A percentile compares a stretch with the other conserved stretches of the same genome.
Conservation (phyloP, 2,329 filamentous ascomycete species). For the Claviceps pusilla region DNA sequence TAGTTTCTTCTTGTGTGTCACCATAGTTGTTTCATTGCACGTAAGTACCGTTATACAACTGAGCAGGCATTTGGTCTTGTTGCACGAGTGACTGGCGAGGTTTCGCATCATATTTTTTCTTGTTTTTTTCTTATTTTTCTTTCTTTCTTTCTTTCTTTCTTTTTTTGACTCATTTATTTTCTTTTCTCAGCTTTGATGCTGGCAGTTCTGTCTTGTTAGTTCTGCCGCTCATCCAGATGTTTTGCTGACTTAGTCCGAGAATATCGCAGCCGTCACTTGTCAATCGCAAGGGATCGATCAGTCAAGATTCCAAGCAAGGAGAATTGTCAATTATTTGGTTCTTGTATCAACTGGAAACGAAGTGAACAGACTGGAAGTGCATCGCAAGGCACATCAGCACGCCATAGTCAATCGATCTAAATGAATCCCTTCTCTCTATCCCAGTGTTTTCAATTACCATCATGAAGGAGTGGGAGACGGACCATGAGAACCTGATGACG, state of each 20-base stretch:
- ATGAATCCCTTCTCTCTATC: not conserved
- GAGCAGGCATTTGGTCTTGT: not conserved
- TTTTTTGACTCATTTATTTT: not conserved
- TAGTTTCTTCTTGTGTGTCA: not conserved
- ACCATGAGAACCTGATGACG: conserved; percentile 42
- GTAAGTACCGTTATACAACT: not conserved
- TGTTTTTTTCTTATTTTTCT: not conserved
- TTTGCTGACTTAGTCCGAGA: not conserved
- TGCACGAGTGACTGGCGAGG: not conserved
- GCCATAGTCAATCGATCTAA: not conserved
- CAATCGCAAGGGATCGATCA: conserved; percentile 9
- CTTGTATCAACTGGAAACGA: not conserved
- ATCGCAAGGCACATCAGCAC: not conserved
- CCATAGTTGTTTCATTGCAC: not conserved
- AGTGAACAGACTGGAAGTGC: not conserved
- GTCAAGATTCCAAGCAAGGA: not conserved
- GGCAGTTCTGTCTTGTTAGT: not conserved
- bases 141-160: no score
- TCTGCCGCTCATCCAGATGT: not conserved
- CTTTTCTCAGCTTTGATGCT: not conserved
- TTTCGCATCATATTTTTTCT: not conserved
- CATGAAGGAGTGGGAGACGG: conserved; percentile 47
- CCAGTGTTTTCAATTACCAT: not conserved
- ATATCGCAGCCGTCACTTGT: conserved; percentile 3
- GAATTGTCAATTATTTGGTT: conserved; percentile 5